Percentiles rank a stretch among this genome's conserved stretches.
Evolutionary conservation across 225 moss, liverwort and hornwort species (phyloP).

Genomic region (Neckera pumila): DNA sequence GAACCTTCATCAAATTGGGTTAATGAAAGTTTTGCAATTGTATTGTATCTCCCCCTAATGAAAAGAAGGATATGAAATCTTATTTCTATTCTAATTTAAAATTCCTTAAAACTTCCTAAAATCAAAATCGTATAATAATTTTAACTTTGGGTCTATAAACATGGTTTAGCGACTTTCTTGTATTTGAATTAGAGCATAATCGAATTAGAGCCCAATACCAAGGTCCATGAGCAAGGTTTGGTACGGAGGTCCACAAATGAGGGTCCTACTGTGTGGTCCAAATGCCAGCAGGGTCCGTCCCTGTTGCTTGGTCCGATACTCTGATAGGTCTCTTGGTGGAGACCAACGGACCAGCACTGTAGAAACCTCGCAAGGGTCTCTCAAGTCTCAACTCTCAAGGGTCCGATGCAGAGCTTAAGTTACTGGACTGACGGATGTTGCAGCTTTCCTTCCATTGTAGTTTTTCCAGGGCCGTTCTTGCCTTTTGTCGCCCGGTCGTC

Average conservation of each 20-base stretch:
- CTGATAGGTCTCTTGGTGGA: too few relatives aligned
- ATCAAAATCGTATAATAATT: neutral
- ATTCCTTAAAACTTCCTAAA: neutral
- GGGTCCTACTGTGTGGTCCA: neutral
- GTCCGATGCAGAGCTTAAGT: neutral
- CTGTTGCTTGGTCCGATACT: neutral
- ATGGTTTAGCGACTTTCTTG: neutral
- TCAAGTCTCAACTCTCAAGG: neutral
- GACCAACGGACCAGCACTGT: neutral
- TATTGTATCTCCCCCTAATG: rapidly evolving
- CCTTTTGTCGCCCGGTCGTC: neutral
- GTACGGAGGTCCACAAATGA: neutral
- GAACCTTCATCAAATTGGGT: rapidly evolving
- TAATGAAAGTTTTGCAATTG: too few relatives aligned
- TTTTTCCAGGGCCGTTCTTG: neutral
- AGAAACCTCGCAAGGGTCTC: neutral
- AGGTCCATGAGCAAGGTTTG: neutral
- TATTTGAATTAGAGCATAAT: too few relatives aligned
- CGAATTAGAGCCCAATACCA: neutral
- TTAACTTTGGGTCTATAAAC: neutral
- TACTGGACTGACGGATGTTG: neutral
- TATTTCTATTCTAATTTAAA: neutral
- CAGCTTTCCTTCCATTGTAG: neutral
- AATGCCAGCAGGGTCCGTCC: neutral
- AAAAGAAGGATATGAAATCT: neutral